Conservation (phyloP, 2,329 filamentous ascomycete species). For the Camillea tinctor region DNA sequence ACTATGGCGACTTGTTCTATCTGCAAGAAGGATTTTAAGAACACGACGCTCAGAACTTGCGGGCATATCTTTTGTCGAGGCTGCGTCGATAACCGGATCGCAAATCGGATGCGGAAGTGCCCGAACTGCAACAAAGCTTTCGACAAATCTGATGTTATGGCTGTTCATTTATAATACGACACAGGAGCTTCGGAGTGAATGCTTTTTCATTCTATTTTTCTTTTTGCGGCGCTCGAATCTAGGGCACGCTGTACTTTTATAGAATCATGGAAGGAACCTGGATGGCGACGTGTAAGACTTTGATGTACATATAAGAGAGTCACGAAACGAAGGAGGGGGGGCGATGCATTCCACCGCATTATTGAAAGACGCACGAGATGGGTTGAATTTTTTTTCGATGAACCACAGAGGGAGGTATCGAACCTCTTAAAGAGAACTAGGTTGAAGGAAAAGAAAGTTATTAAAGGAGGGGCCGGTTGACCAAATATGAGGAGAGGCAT, state of each 20-base stretch:
- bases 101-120: constrained; percentile 90
- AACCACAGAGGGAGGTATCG: not conserved
- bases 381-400: not conserved
- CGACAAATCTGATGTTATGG: constrained; percentile 86
- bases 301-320: constrained; percentile 22
- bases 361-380: not conserved
- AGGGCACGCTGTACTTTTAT: constrained; percentile 17
- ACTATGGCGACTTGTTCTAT: constrained; percentile 84
- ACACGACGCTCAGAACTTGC: constrained; percentile 89
- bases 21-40: constrained; percentile 90
- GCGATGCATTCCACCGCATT: constrained; percentile 1
- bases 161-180: constrained; percentile 50
- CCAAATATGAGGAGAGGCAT: no score
- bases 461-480: no score
- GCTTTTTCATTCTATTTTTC: not conserved
- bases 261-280: constrained; percentile 4
- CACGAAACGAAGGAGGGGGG: not conserved
- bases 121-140: constrained; percentile 92
- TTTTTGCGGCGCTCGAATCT: not conserved
- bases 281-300: constrained; percentile 19
- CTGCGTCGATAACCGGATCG: constrained; percentile 86
- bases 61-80: constrained; percentile 91
- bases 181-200: not conserved
- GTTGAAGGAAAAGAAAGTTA: not conserved
- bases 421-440: not conserved